These are phyloP conservation scores for Fusarium drepaniforme DNA, from an alignment of 2,329 filamentous ascomycete genomes.

Conservation along the genomic window DNA sequence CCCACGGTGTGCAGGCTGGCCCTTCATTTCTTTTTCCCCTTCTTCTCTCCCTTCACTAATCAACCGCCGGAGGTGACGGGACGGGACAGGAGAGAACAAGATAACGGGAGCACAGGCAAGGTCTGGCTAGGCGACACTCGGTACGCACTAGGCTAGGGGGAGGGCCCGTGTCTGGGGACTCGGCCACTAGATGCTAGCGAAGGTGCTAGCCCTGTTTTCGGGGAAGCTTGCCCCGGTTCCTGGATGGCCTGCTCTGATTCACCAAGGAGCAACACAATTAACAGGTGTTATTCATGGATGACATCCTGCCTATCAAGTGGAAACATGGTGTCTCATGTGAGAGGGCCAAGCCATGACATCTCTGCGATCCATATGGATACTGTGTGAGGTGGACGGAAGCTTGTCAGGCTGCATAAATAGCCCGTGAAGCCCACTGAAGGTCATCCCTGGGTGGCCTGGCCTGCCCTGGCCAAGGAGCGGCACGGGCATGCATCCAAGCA, in stretches of 20 bases:
- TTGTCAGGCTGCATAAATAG: slow-evolving; percentile 8
- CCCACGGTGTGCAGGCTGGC: background rate
- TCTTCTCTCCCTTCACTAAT: background rate
- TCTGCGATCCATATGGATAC: background rate
- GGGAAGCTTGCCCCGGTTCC: slow-evolving; percentile 15
- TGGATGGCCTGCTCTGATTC: slow-evolving; percentile 17
- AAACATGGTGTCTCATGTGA: slow-evolving; percentile 3
- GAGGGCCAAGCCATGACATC: background rate
- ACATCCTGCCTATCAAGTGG: slow-evolving; percentile 1
- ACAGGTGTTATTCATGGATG: background rate
- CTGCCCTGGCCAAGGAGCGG: background rate
- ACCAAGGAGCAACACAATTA: slow-evolving; percentile 11
- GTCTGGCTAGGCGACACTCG: slow-evolving; percentile 3
- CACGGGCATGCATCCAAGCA: slow-evolving; percentile 12
- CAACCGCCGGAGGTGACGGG: background rate
- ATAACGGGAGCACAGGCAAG: slow-evolving; percentile 19
- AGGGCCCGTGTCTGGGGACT: slow-evolving; percentile 22
- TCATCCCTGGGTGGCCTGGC: background rate
- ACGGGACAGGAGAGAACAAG: background rate
- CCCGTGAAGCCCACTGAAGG: slow-evolving; percentile 8
- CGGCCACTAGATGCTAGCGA: slow-evolving; percentile 38
- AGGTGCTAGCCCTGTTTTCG: slow-evolving; percentile 21
- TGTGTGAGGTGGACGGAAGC: background rate
- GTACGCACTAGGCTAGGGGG: slow-evolving; percentile 12
- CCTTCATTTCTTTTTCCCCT: background rate